A percentile compares a stretch with the other conserved stretches of the same genome.
phyloP scores from a whole-genome alignment of 352 stramenopile species.

The Plasmopara halstedii region DNA sequence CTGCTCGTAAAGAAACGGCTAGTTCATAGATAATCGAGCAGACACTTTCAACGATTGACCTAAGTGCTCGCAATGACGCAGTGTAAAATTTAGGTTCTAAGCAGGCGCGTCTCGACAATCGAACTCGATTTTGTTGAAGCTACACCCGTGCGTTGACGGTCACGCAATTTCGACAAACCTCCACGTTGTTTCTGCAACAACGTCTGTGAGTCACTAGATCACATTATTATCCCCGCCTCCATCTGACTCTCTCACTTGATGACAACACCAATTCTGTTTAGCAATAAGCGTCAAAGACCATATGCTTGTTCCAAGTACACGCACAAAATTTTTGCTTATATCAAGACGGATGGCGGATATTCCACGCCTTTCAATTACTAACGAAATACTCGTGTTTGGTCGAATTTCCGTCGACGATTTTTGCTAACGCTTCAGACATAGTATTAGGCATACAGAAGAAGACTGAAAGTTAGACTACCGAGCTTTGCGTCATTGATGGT shows the following conservation, averaged over 20 bases:
- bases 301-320: no score
- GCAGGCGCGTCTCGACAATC: not conserved
- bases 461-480: no score
- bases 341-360: slow-evolving; percentile 26
- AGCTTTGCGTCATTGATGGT: no score
- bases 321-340: no score
- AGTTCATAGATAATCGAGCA: not conserved
- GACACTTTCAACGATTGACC: not conserved
- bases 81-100: not conserved
- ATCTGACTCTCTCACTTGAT: slow-evolving; percentile 5
- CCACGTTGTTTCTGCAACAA: not conserved
- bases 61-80: not conserved
- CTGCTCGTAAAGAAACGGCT: not conserved
- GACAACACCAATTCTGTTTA: slow-evolving; percentile 17
- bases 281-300: slow-evolving; percentile 28
- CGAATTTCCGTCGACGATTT: no score
- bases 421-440: no score
- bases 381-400: no score
- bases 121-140: not conserved
- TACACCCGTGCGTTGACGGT: not conserved
- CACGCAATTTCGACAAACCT: no score
- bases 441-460: no score
- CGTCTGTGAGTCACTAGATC: not conserved
- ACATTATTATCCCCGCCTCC: not conserved
- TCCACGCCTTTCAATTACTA: slow-evolving; percentile 63